Conservation (phyloP, 805 yeast species). For the Jamesozyma gamospora region DNA sequence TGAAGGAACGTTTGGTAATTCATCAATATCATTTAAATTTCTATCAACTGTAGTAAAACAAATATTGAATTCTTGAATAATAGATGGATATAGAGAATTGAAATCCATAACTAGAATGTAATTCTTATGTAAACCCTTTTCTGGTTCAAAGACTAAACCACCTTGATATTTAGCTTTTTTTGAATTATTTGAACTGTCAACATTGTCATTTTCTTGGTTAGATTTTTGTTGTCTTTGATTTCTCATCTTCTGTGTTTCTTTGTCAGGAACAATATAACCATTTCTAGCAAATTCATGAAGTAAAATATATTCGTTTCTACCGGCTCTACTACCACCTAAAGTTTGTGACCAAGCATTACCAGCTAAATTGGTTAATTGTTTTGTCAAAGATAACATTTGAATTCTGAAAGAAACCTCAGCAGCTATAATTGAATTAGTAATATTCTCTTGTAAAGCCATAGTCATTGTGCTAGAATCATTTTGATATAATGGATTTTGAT, state of each 20-base stretch:
- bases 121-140: slow-evolving; percentile 83
- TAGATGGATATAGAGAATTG: slow-evolving; percentile 93
- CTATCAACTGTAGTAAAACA: slow-evolving; percentile 93
- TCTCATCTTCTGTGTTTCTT: slow-evolving; percentile 38
- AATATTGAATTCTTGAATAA: slow-evolving; percentile 92
- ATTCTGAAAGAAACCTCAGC: slow-evolving; percentile 72
- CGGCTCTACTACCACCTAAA: slow-evolving; percentile 88
- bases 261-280: slow-evolving; percentile 82
- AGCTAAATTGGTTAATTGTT: slow-evolving; percentile 84
- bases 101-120: slow-evolving; percentile 93
- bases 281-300: slow-evolving; percentile 81
- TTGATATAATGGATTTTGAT: slow-evolving; percentile 52
- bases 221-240: slow-evolving; percentile 27
- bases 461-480: slow-evolving; percentile 59
- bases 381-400: slow-evolving; percentile 81
- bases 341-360: slow-evolving; percentile 98
- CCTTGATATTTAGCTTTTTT: slow-evolving; percentile 76
- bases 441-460: slow-evolving; percentile 62
- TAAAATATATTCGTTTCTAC: slow-evolving; percentile 86
- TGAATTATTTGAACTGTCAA: slow-evolving; percentile 36
- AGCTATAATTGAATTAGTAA: slow-evolving; percentile 53
- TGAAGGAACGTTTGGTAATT: slow-evolving; percentile 60
- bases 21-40: slow-evolving; percentile 44
- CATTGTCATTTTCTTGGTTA: slow-evolving; percentile 21
- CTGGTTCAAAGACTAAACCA: slow-evolving; percentile 95